phyloP scores from a whole-genome alignment of 1,284 basidiomycete species.

The Tilletia horrida region DNA sequence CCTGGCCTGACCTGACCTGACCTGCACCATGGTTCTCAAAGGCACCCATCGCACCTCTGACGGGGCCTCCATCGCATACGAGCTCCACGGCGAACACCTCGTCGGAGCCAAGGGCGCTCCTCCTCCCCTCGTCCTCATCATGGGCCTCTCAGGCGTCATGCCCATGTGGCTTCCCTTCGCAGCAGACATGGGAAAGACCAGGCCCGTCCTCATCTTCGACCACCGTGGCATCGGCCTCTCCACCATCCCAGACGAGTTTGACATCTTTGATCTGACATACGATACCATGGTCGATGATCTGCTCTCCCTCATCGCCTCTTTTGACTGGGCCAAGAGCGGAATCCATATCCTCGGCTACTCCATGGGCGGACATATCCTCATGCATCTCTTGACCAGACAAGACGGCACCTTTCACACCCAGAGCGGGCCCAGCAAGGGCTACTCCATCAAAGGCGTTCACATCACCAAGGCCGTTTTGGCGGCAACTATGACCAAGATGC shows the following conservation, averaged over 20 bases:
- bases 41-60: conserved; percentile 21
- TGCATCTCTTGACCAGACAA: conserved; percentile 3
- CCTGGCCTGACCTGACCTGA: too few relatives aligned
- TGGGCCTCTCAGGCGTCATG: conserved; percentile 50
- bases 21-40: background rate
- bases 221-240: conserved; percentile 49
- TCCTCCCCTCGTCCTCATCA: conserved; percentile 43
- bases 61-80: conserved; percentile 38
- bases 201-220: conserved; percentile 43
- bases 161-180: conserved; percentile 46
- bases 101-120: background rate
- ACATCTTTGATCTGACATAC: conserved; percentile 34
- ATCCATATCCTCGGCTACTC: conserved; percentile 47
- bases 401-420: background rate
- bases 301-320: conserved; percentile 30
- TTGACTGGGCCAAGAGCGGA: conserved; percentile 23
- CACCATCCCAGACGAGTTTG: conserved; percentile 30
- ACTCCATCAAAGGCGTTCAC: conserved; percentile 25
- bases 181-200: conserved; percentile 28
- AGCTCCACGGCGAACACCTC: conserved; percentile 21
- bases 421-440: background rate
- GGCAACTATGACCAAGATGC: conserved; percentile 49
- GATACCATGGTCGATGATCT: conserved; percentile 44
- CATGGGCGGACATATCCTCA: conserved; percentile 50
- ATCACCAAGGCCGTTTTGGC: conserved; percentile 38